Evolutionary conservation across 345 rosid species (phyloP).

Genomic region (Luvunga scandens): DNA sequence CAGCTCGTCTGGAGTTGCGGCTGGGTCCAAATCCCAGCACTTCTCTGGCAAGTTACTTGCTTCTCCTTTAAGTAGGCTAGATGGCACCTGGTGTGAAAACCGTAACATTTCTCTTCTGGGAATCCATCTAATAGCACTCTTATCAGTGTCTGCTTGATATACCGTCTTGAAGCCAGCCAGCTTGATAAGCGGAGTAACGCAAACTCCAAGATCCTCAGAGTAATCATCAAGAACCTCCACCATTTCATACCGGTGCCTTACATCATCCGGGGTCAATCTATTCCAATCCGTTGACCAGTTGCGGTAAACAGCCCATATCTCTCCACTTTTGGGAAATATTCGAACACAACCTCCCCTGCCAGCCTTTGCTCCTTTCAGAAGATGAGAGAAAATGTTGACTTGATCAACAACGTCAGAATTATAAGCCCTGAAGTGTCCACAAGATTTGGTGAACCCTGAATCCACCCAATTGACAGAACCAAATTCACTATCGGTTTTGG

Average conservation of each 20-base stretch:
- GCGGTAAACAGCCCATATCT: conserved; percentile 90
- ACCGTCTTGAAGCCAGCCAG: conserved; percentile 86
- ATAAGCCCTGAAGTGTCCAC: conserved; percentile 92
- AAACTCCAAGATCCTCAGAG: conserved; percentile 88
- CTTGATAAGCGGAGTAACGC: conserved; percentile 72
- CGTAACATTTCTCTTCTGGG: conserved; percentile 90
- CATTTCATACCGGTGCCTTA: conserved; percentile 94
- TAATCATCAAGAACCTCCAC: conserved; percentile 92
- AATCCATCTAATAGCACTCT: conserved; percentile 75
- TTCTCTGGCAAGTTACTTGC: conserved; percentile 55
- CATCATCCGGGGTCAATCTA: conserved; percentile 72
- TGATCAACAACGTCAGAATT: conserved; percentile 81
- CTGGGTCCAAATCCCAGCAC: conserved; percentile 98
- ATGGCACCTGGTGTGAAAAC: conserved; percentile 90
- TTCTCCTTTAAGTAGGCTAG: conserved; percentile 76
- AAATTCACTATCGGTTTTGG: conserved; percentile 88
- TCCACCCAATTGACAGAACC: conserved; percentile 85
- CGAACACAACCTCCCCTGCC: conserved; percentile 98
- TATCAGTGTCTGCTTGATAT: conserved; percentile 53
- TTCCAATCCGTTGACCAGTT: conserved; percentile 92
- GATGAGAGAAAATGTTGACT: conserved; percentile 92
- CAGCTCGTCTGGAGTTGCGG: conserved; percentile 95
- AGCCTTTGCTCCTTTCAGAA: conserved; percentile 76
- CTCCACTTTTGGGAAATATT: conserved; percentile 88
- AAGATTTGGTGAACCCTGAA: conserved; percentile 87